A percentile compares a stretch with the other conserved stretches of the same genome.
These are phyloP conservation scores for Acorus gramineus DNA, from an alignment of 106 monocot species.

Conservation along the genomic window DNA sequence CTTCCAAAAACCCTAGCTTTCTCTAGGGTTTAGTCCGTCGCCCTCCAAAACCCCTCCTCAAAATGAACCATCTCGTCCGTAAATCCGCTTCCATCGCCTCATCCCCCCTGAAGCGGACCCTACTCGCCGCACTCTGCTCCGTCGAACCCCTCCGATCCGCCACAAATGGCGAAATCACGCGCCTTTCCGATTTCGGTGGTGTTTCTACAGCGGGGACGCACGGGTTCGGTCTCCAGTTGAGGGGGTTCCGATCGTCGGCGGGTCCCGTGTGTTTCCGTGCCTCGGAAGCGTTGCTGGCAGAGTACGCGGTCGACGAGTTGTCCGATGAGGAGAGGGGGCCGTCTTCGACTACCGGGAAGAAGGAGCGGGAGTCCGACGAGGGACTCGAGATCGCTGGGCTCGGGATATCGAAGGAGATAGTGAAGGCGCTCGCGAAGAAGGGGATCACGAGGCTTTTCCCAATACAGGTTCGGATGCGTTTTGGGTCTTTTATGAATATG, in stretches of 20 bases:
- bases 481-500: too few species aligned
- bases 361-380: slow-evolving; percentile 27
- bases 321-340: slow-evolving; percentile 23
- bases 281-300: too few species aligned
- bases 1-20: not conserved
- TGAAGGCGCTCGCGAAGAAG: slow-evolving; percentile 37
- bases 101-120: slow-evolving; percentile 17
- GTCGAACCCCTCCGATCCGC: not conserved
- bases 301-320: too few species aligned
- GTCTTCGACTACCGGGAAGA: slow-evolving; percentile 56
- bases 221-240: not conserved
- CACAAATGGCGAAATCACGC: not conserved
- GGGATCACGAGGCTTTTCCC: slow-evolving; percentile 87
- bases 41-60: not conserved
- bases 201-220: not conserved
- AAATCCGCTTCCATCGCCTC: slow-evolving; percentile 21
- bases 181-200: not conserved
- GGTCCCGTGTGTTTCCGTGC: slow-evolving; percentile 8
- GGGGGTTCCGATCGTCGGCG: slow-evolving; percentile 43
- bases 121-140: slow-evolving; percentile 8
- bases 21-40: too few species aligned
- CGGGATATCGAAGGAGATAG: slow-evolving; percentile 62
- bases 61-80: slow-evolving; percentile 40
- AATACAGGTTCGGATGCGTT: slow-evolving; percentile 51
- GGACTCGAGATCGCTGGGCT: slow-evolving; percentile 79